Conservation (phyloP, 176 grass and related monocot genomes). For the Oryza meridionalis region DNA sequence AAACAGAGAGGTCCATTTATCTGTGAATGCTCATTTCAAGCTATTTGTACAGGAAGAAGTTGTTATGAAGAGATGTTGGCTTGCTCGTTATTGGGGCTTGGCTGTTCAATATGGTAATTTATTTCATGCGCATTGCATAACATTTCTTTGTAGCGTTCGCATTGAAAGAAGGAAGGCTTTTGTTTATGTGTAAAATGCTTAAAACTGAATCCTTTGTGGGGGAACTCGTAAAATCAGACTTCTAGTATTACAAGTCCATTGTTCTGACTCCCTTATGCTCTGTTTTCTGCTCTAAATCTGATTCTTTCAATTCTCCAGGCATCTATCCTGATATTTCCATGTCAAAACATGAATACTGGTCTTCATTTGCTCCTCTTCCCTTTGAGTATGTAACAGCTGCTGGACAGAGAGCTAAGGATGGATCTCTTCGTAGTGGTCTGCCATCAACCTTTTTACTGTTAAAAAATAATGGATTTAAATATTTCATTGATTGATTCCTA, state of each 20-base stretch:
- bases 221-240: neutral
- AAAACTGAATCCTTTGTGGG: neutral
- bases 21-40: slow-evolving; percentile 29
- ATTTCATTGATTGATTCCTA: neutral
- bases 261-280: neutral
- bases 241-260: slow-evolving; percentile 3
- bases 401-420: slow-evolving; percentile 84
- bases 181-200: neutral
- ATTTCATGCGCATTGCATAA: neutral
- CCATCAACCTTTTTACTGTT: slow-evolving; percentile 20
- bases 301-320: slow-evolving; percentile 56
- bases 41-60: slow-evolving; percentile 71
- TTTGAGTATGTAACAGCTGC: slow-evolving; percentile 85
- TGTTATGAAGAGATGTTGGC: slow-evolving; percentile 96
- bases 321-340: slow-evolving; percentile 86
- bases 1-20: slow-evolving; percentile 12
- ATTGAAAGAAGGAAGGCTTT: neutral
- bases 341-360: slow-evolving; percentile 93
- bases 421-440: slow-evolving; percentile 48
- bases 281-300: slow-evolving; percentile 11
- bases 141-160: neutral
- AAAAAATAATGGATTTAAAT: neutral
- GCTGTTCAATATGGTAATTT: slow-evolving; percentile 81
- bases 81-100: slow-evolving; percentile 90
- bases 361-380: slow-evolving; percentile 91